Evolutionary conservation across 2,329 filamentous ascomycete species (phyloP).

Genomic region (Sphaerostilbella broomeana): DNA sequence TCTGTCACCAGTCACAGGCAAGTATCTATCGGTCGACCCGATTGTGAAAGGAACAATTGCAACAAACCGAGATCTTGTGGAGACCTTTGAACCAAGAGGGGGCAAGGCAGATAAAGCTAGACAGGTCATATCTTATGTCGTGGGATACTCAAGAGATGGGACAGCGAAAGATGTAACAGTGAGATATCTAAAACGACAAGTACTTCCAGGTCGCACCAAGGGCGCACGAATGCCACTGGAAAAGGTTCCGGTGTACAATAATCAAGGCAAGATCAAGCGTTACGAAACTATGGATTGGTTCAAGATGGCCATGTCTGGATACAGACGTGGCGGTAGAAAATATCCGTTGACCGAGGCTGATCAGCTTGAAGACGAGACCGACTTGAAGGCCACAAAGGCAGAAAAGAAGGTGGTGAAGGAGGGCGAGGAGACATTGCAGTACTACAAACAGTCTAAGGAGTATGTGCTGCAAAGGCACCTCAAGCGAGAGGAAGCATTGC

Average conservation of each 20-base stretch:
- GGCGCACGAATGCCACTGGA: conserved; percentile 71
- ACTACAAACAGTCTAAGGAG: conserved; percentile 78
- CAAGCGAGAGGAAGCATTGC: conserved; percentile 83
- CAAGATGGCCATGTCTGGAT: conserved; percentile 68
- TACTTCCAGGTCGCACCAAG: conserved; percentile 84
- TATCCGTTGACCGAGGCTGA: conserved; percentile 63
- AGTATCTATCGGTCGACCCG: conserved; percentile 72
- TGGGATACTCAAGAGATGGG: conserved; percentile 76
- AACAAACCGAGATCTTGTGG: conserved; percentile 63
- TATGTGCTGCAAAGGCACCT: conserved; percentile 82
- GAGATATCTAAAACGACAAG: conserved; percentile 75
- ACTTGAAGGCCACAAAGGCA: conserved; percentile 65
- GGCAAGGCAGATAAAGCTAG: conserved; percentile 76
- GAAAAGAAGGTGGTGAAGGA: conserved; percentile 68
- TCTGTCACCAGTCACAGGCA: conserved; percentile 72
- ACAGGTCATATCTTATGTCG: conserved; percentile 83
- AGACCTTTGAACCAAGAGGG: conserved; percentile 76
- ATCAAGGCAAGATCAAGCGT: conserved; percentile 66
- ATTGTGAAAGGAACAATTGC: conserved; percentile 63
- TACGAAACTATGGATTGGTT: conserved; percentile 88
- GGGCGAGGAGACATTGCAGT: conserved; percentile 76
- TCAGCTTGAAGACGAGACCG: conserved; percentile 69
- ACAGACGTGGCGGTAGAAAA: conserved; percentile 44
- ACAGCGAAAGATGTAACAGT: conserved; percentile 93
- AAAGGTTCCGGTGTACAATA: conserved; percentile 74